These are phyloP conservation scores for Chaetomium sp. DNA, from an alignment of 2,329 filamentous ascomycete genomes.

Conservation along the genomic window DNA sequence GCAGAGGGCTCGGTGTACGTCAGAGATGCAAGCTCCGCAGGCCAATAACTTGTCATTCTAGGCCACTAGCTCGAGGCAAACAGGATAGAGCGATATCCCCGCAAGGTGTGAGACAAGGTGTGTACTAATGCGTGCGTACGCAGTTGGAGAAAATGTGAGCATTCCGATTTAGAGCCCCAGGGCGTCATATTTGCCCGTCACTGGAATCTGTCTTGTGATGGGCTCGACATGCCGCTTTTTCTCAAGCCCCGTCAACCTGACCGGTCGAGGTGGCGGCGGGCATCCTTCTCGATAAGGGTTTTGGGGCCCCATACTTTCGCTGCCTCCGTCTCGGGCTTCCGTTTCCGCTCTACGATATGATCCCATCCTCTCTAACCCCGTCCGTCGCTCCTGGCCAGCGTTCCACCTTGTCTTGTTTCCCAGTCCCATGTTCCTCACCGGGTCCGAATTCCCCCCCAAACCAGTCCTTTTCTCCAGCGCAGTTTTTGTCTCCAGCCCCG, in stretches of 20 bases:
- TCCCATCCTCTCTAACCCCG: too few relatives aligned
- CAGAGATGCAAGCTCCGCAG: too few relatives aligned
- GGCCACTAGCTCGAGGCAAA: neutral
- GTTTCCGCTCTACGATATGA: neutral
- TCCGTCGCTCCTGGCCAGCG: too few relatives aligned
- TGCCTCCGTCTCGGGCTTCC: neutral
- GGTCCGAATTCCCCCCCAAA: too few relatives aligned
- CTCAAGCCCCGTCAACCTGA: conserved; percentile 17
- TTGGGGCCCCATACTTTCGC: too few relatives aligned
- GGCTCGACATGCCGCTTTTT: conserved; percentile 14
- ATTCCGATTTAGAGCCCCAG: conserved; percentile 27
- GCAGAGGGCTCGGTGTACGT: neutral
- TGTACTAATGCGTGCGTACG: neutral
- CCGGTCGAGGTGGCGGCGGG: neutral
- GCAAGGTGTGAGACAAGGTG: neutral
- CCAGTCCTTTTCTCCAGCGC: too few relatives aligned
- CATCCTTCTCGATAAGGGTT: too few relatives aligned
- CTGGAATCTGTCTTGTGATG: conserved; percentile 16
- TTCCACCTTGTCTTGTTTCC: too few relatives aligned
- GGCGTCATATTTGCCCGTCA: conserved; percentile 28
- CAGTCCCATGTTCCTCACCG: too few relatives aligned
- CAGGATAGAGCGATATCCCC: neutral
- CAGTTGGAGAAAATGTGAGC: neutral
- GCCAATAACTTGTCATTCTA: neutral
- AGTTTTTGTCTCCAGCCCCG: too few relatives aligned